These are phyloP conservation scores for Gossypium rotundifolium DNA, from an alignment of 345 rosid species.

Conservation along the genomic window DNA sequence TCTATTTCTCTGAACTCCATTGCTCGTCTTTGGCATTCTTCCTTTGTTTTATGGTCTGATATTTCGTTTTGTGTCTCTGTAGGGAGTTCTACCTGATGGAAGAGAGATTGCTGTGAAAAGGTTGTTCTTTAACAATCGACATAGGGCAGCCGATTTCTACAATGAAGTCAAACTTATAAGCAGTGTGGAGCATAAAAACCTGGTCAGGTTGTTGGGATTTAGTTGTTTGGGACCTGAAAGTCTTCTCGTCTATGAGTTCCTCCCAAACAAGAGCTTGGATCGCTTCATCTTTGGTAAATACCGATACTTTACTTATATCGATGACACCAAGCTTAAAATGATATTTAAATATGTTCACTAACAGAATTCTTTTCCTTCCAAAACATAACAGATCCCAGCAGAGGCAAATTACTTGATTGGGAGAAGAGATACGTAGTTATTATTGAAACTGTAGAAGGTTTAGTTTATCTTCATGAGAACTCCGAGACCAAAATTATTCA, in stretches of 20 bases:
- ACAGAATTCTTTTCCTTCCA: neutral
- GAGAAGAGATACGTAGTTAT: conserved; percentile 53
- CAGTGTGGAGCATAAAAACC: conserved; percentile 82
- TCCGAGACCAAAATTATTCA: conserved; percentile 65
- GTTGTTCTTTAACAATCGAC: conserved; percentile 83
- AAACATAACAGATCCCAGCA: conserved; percentile 45
- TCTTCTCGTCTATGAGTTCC: conserved; percentile 84
- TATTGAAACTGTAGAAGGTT: conserved; percentile 78
- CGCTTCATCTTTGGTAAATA: conserved; percentile 64
- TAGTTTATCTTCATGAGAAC: conserved; percentile 77
- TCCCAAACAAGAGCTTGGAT: conserved; percentile 81
- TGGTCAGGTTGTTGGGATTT: conserved; percentile 85
- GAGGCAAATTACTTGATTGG: conserved; percentile 65
- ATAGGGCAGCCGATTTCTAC: conserved; percentile 86
- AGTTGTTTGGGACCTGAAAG: conserved; percentile 93
- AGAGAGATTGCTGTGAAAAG: conserved; percentile 91
- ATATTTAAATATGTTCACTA: neutral
- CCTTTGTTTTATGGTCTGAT: neutral
- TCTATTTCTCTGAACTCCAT: neutral
- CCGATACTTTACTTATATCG: neutral
- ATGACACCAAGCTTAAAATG: neutral
- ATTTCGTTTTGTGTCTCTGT: neutral
- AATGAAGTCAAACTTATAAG: conserved; percentile 90
- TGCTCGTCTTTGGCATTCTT: neutral
- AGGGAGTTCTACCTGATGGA: conserved; percentile 88